A percentile compares a stretch with the other conserved stretches of the same genome.
These are phyloP conservation scores for Aspergillus coremiiformis DNA, from an alignment of 495 filamentous ascomycete genomes.

Conservation along the genomic window DNA sequence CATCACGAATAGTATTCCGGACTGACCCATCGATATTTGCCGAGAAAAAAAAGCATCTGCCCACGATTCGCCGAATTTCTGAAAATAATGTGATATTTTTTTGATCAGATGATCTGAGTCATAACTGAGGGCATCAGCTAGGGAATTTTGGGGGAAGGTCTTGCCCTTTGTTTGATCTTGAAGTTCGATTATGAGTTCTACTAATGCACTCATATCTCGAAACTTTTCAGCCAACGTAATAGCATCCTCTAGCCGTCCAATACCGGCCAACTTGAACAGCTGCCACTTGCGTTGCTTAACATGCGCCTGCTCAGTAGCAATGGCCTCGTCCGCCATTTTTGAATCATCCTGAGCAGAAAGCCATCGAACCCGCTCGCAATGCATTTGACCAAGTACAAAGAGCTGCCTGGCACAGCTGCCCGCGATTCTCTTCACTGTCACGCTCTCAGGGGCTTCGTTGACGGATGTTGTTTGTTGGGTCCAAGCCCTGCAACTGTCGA, in stretches of 20 bases:
- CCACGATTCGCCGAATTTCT: slow-evolving; percentile 65
- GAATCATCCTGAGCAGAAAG: slow-evolving; percentile 42
- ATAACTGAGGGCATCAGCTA: slow-evolving; percentile 6
- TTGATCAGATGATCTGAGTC: slow-evolving; percentile 32
- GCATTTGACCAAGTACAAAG: slow-evolving; percentile 50
- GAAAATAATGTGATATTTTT: slow-evolving; percentile 56
- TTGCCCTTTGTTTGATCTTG: slow-evolving; percentile 34
- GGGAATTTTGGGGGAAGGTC: slow-evolving; percentile 6
- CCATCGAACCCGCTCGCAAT: slow-evolving; percentile 58
- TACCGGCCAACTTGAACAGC: slow-evolving; percentile 57
- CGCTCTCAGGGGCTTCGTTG: slow-evolving; percentile 26
- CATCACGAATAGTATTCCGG: slow-evolving; percentile 57
- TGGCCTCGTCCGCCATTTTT: slow-evolving; percentile 36
- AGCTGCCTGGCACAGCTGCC: slow-evolving; percentile 49
- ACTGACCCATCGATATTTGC: slow-evolving; percentile 56
- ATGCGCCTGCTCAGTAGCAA: slow-evolving; percentile 42
- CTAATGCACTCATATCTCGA: slow-evolving; percentile 59
- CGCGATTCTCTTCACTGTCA: slow-evolving; percentile 40
- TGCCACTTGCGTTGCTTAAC: slow-evolving; percentile 49
- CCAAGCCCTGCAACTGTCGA: slow-evolving; percentile 38
- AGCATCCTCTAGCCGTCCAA: slow-evolving; percentile 59
- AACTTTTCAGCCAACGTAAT: slow-evolving; percentile 69
- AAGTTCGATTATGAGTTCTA: slow-evolving; percentile 50
- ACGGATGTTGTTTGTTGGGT: slow-evolving; percentile 27
- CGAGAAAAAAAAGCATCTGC: slow-evolving; percentile 73